Conservation (phyloP, 805 yeast species). For the Torulaspora franciscae region DNA sequence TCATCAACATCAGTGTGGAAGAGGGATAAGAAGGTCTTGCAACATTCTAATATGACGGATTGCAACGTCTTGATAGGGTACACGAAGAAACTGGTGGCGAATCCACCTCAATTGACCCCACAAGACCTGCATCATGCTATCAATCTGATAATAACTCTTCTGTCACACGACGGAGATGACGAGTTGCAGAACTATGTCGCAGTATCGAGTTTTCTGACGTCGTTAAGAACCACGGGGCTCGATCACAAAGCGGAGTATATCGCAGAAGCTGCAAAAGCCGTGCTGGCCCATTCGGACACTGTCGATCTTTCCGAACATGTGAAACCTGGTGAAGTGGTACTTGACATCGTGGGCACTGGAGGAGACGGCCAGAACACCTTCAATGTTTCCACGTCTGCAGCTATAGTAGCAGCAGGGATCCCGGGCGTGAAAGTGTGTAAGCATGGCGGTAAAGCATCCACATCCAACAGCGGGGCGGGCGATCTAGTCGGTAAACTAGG, state of each 20-base stretch:
- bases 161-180: slow-evolving; percentile 42
- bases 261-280: slow-evolving; percentile 78
- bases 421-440: slow-evolving; percentile 67
- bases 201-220: slow-evolving; percentile 73
- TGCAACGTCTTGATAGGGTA: slow-evolving; percentile 28
- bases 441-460: slow-evolving; percentile 97
- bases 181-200: slow-evolving; percentile 44
- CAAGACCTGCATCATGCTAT: slow-evolving; percentile 62
- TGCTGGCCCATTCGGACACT: slow-evolving; percentile 57
- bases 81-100: slow-evolving; percentile 56
- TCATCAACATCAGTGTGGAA: neutral
- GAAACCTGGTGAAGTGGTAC: slow-evolving; percentile 8
- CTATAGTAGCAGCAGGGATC: slow-evolving; percentile 91
- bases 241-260: slow-evolving; percentile 80
- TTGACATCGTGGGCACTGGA: slow-evolving; percentile 96
- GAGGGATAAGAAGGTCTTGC: neutral
- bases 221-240: slow-evolving; percentile 63
- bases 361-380: slow-evolving; percentile 98
- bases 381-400: slow-evolving; percentile 92
- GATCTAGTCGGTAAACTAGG: slow-evolving; percentile 81
- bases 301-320: slow-evolving; percentile 37
- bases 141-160: slow-evolving; percentile 52
- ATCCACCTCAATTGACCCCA: slow-evolving; percentile 60
- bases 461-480: slow-evolving; percentile 90
- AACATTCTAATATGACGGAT: neutral